These are phyloP conservation scores for Spathaspora girioi DNA, from an alignment of 805 yeast genomes.

Conservation along the genomic window DNA sequence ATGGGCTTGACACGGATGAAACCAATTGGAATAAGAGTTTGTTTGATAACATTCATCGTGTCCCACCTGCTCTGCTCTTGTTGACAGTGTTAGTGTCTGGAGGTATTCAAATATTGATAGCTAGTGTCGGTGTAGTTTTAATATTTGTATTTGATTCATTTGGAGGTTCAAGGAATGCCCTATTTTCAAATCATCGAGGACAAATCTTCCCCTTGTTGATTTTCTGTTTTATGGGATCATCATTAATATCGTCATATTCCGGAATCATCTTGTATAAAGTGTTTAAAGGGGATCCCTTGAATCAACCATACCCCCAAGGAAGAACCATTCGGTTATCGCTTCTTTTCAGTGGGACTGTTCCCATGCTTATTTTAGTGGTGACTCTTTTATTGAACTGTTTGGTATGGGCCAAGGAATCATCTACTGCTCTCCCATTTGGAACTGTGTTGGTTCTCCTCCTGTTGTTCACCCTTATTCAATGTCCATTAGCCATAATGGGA, in stretches of 20 bases:
- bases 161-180: conserved; percentile 43
- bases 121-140: conserved; percentile 57
- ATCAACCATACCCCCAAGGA: conserved; percentile 13
- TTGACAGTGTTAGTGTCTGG: conserved; percentile 62
- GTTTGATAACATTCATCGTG: conserved; percentile 48
- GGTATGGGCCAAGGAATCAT: conserved; percentile 73
- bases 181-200: conserved; percentile 66
- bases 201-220: conserved; percentile 62
- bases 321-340: conserved; percentile 17
- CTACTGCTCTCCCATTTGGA: conserved; percentile 75
- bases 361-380: conserved; percentile 47
- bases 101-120: conserved; percentile 71
- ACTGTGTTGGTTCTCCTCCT: conserved; percentile 60
- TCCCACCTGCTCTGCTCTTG: conserved; percentile 46
- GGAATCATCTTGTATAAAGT: conserved; percentile 61
- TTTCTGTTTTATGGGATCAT: conserved; percentile 61
- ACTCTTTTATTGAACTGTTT: conserved; percentile 59
- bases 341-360: conserved; percentile 35
- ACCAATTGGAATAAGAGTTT: conserved; percentile 48
- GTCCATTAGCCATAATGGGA: conserved; percentile 76
- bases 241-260: conserved; percentile 68
- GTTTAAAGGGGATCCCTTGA: conserved; percentile 42
- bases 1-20: conserved; percentile 3
- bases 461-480: conserved; percentile 60
- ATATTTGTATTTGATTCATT: conserved; percentile 42